Evolutionary conservation across 805 yeast species (phyloP).

Genomic region (Candida takata): DNA sequence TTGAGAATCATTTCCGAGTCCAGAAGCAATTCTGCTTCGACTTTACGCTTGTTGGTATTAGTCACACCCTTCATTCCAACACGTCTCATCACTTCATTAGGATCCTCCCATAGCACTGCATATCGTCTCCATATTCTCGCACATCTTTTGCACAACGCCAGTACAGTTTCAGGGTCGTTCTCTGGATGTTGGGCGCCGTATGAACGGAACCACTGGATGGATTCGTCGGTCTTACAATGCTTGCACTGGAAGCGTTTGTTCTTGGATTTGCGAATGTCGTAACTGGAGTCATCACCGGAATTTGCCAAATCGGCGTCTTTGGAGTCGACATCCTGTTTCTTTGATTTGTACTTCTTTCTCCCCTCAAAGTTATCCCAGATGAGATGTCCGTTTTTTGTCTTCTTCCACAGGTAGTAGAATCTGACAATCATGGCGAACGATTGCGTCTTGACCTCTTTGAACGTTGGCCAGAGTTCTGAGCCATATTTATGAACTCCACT

Average conservation of each 20-base stretch:
- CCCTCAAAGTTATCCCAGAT: constrained; percentile 85
- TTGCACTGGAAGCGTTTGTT: constrained; percentile 52
- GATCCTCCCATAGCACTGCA: constrained; percentile 82
- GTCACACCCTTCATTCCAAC: constrained; percentile 35
- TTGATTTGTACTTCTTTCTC: constrained; percentile 51
- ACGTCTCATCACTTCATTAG: constrained; percentile 54
- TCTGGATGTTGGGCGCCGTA: constrained; percentile 49
- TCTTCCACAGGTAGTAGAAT: constrained; percentile 88
- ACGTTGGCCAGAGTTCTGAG: constrained; percentile 71
- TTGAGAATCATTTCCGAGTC: constrained; percentile 51
- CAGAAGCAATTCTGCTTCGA: constrained; percentile 59
- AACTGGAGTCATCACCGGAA: constrained; percentile 64
- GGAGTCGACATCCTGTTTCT: constrained; percentile 16
- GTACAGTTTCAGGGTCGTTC: constrained; percentile 27
- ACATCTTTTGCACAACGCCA: constrained; percentile 78
- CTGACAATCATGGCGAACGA: constrained; percentile 75
- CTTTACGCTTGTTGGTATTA: constrained; percentile 50
- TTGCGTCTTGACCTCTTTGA: constrained; percentile 64
- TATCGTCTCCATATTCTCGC: constrained; percentile 89
- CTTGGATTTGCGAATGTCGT: constrained; percentile 46
- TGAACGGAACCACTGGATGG: constrained; percentile 62
- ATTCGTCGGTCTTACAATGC: constrained; percentile 54
- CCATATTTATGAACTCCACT: constrained; percentile 67
- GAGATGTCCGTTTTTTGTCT: constrained; percentile 62
- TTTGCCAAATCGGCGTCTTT: constrained; percentile 19